Conservation (phyloP, 495 filamentous ascomycete species). For the Zalerion maritima region DNA sequence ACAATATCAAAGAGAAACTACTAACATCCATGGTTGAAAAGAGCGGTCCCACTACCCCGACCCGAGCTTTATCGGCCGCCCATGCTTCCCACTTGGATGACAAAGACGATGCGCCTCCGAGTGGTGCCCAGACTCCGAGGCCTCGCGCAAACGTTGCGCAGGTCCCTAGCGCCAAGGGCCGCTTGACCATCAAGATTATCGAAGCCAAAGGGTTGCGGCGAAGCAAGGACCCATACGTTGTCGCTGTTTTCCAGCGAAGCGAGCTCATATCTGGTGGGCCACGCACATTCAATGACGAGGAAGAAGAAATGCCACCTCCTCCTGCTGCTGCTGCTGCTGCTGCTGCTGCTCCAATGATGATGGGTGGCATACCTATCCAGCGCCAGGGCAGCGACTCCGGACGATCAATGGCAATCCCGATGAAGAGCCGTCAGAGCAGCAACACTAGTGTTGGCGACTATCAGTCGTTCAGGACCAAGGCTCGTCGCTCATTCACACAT, state of each 20-base stretch:
- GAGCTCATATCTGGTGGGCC: conserved; percentile 88
- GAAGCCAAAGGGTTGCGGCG: conserved; percentile 71
- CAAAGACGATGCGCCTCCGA: conserved; percentile 23
- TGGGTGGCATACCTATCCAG: conserved; percentile 46
- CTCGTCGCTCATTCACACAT: conserved; percentile 54
- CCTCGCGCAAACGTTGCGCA: conserved; percentile 33
- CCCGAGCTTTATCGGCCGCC: conserved; percentile 57
- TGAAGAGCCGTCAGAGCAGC: conserved; percentile 89
- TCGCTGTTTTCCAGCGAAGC: conserved; percentile 92
- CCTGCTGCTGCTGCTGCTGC: conserved; percentile 22
- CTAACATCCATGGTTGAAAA: conserved; percentile 60
- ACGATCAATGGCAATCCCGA: conserved; percentile 83
- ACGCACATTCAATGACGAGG: conserved; percentile 37
- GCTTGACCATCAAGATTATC: conserved; percentile 73
- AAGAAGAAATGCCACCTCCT: too few relatives aligned
- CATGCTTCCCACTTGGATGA: conserved; percentile 21
- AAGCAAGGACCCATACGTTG: conserved; percentile 81
- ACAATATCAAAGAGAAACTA: too few relatives aligned
- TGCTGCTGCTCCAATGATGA: conserved; percentile 14
- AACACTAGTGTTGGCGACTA: conserved; percentile 67
- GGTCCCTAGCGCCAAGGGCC: conserved; percentile 70
- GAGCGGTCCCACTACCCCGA: conserved; percentile 81
- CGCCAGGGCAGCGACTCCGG: conserved; percentile 61
- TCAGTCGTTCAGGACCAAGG: conserved; percentile 47
- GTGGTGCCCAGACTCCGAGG: conserved; percentile 24